Evolutionary conservation across 2,329 filamentous ascomycete species (phyloP).

Genomic region (Fusarium sp.): DNA sequence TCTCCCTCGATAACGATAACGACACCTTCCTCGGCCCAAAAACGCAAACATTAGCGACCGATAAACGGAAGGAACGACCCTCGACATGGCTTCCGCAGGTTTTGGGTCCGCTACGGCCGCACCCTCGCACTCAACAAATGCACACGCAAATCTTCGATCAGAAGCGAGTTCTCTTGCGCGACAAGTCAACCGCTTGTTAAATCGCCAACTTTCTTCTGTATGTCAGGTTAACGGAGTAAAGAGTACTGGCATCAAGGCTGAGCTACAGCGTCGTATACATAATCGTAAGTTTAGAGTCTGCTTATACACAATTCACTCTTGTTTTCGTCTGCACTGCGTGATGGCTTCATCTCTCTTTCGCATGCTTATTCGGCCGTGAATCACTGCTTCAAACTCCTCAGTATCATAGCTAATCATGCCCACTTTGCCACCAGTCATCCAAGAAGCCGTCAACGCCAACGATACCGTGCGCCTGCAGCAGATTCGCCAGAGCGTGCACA

Average conservation of each 20-base stretch:
- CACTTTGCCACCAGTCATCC: slow-evolving; percentile 50
- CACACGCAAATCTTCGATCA: slow-evolving; percentile 45
- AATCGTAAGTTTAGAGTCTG: slow-evolving; percentile 69
- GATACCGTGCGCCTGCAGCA: slow-evolving; percentile 56
- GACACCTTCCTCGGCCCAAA: background rate
- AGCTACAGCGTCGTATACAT: slow-evolving; percentile 81
- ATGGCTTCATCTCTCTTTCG: background rate
- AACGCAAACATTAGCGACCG: slow-evolving; percentile 1
- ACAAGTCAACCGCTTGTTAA: slow-evolving; percentile 59
- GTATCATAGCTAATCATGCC: slow-evolving; percentile 18
- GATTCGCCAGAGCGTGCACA: slow-evolving; percentile 55
- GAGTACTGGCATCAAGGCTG: slow-evolving; percentile 85
- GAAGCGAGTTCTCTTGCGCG: slow-evolving; percentile 59
- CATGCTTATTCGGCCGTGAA: background rate
- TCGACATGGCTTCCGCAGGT: slow-evolving; percentile 41
- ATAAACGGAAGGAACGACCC: slow-evolving; percentile 21
- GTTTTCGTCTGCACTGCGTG: background rate
- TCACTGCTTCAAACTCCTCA: background rate
- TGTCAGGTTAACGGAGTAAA: slow-evolving; percentile 78
- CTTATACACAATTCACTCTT: background rate
- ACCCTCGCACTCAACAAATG: slow-evolving; percentile 17
- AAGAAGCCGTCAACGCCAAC: slow-evolving; percentile 49
- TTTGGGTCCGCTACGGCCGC: slow-evolving; percentile 33
- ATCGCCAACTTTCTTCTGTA: slow-evolving; percentile 77
- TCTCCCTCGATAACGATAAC: background rate